Conservation (phyloP, 2,329 filamentous ascomycete species). For the Fusarium phyllophilum region DNA sequence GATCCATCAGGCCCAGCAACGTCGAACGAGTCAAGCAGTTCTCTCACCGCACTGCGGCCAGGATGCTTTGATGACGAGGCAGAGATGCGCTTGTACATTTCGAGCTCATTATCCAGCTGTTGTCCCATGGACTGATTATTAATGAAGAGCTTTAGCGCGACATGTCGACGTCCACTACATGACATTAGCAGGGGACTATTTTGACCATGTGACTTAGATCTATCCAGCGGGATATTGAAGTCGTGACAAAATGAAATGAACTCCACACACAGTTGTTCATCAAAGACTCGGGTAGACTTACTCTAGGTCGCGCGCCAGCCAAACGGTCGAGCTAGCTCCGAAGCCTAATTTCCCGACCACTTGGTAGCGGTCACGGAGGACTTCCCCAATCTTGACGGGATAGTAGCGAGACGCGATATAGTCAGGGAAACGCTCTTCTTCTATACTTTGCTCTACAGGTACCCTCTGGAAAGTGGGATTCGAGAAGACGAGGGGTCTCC, state of each 20-base stretch:
- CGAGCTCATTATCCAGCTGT: constrained; percentile 50
- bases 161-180: constrained; percentile 42
- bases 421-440: constrained; percentile 37
- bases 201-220: neutral
- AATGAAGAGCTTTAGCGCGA: constrained; percentile 49
- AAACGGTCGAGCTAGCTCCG: constrained; percentile 55
- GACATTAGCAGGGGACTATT: neutral
- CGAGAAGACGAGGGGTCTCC: constrained; percentile 33
- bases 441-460: neutral
- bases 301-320: constrained; percentile 50
- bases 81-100: constrained; percentile 55
- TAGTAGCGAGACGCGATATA: constrained; percentile 41
- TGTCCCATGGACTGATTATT: constrained; percentile 37
- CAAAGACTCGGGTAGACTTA: neutral
- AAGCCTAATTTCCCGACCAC: constrained; percentile 55
- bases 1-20: constrained; percentile 48
- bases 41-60: constrained; percentile 46
- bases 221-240: neutral
- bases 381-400: constrained; percentile 38
- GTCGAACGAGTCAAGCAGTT: constrained; percentile 52
- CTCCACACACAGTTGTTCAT: neutral
- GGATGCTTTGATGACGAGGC: constrained; percentile 42
- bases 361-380: constrained; percentile 46
- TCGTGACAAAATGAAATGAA: neutral
- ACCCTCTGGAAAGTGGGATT: constrained; percentile 24